These are phyloP conservation scores for Amyloporia xantha DNA, from an alignment of 768 basidiomycete genomes.

Conservation along the genomic window DNA sequence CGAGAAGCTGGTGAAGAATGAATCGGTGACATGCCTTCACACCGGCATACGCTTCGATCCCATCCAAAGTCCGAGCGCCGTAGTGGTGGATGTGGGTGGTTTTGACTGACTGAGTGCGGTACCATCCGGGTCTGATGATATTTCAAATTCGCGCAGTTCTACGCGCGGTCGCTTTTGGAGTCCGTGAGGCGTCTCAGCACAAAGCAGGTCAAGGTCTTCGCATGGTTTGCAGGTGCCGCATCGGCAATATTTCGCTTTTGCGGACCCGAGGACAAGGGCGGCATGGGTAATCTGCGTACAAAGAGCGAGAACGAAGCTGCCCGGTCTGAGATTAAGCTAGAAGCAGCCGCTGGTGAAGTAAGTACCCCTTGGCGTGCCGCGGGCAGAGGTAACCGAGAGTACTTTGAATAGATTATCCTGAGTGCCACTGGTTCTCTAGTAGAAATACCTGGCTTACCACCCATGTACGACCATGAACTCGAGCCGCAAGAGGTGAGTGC, in stretches of 20 bases:
- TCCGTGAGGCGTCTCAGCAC: constrained; percentile 5
- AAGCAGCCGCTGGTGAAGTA: constrained; percentile 4
- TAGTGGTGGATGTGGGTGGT: constrained; percentile 13
- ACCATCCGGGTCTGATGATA: neutral
- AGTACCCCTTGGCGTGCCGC: too few species aligned
- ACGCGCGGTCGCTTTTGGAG: neutral
- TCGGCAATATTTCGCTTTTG: constrained; percentile 4
- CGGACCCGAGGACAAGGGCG: constrained; percentile 10
- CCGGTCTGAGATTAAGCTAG: constrained; percentile 1
- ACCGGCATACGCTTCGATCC: neutral
- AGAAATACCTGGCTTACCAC: constrained; percentile 14
- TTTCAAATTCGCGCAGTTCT: constrained; percentile 5
- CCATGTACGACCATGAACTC: constrained; percentile 18
- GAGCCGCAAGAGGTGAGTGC: constrained; percentile 13
- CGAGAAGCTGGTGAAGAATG: constrained; percentile 2
- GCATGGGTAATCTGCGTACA: constrained; percentile 5
- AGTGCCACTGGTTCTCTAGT: constrained; percentile 5
- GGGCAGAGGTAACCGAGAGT: too few species aligned
- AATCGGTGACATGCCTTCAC: constrained; percentile 5
- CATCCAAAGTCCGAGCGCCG: constrained; percentile 8
- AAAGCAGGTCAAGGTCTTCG: constrained; percentile 7
- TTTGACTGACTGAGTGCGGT: too few species aligned
- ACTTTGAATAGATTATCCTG: too few species aligned
- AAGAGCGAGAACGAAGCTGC: constrained; percentile 5
- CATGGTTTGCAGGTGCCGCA: constrained; percentile 7